Evolutionary conservation across 2,329 filamentous ascomycete species (phyloP), one percentile per base, ranked within the genome.

Genomic region (Trichocomaceae sp.): DNA sequence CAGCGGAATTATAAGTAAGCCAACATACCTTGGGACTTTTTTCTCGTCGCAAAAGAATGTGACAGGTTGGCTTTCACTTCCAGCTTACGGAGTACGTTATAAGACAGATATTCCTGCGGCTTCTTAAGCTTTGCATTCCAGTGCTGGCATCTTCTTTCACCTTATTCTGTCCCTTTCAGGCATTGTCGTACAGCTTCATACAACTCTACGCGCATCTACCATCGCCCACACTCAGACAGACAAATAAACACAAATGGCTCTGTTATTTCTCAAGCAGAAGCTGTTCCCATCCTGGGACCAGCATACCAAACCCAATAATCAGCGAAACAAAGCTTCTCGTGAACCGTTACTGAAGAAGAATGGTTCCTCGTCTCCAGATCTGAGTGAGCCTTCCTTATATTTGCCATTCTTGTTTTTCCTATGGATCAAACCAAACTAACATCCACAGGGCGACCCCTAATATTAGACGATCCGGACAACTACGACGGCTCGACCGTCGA

Each of bases 241-340:
- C 19, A 48, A 22, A 22, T 6, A 29, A 10, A 29, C 26, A 39
- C 26, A 53, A 42, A 72, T 72, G 69, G 69, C 69, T n/a, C 60
- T 72, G n/a, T 57, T 70, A 19, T 72, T 71, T 48, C 42, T 72
- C 57, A 72, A 70, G 55, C 63, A 69, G 47, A 71, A 67, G 49
- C 58, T 72, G 26, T 71, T 71, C 44, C 67, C 69, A 1, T 57
- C 45, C 8, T 50, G 44, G 50, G 23, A 37, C 49, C 44, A 41
- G 39, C 23, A 19, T 29, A 42, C 23, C 41, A 51, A 33, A 29
- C 26, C 35, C 13, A 47, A 51, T 22, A 49, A 22, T 19, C 45
- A 44, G 23, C 33, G 23, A 20, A 53, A 23, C 57, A 47, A 55
- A 55, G 62, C 49, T 58, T 20, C 35, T 47, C 62, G 41, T 58